Evolutionary conservation across 2,329 filamentous ascomycete species (phyloP).

Genomic region (Hypoxylon sp.): DNA sequence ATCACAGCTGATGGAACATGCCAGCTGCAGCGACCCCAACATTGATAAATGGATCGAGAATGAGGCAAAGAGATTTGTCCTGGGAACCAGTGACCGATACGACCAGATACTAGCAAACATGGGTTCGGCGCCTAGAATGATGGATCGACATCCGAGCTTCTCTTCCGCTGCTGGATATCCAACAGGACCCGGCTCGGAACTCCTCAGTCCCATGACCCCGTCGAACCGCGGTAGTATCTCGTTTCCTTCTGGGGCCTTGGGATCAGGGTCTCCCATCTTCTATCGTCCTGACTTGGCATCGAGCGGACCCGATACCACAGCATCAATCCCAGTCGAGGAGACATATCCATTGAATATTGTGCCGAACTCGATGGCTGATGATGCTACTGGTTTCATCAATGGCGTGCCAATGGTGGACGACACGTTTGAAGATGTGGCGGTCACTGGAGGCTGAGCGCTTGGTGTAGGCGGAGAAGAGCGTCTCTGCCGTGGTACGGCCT

Average conservation of each 20-base stretch:
- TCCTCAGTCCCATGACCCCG: conserved; percentile 30
- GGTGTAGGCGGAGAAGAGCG: neutral
- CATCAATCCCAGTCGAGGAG: conserved; percentile 13
- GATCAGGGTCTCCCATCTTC: conserved; percentile 38
- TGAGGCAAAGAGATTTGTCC: conserved; percentile 63
- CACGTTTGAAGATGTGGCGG: conserved; percentile 12
- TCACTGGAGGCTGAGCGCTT: conserved; percentile 4
- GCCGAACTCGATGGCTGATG: conserved; percentile 20
- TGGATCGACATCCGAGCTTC: conserved; percentile 32
- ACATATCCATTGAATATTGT: conserved; percentile 28
- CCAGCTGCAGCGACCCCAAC: conserved; percentile 63
- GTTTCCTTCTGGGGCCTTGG: conserved; percentile 20
- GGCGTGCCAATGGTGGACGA: conserved; percentile 37
- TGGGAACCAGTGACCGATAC: conserved; percentile 50
- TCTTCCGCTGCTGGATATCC: conserved; percentile 39
- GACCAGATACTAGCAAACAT: conserved; percentile 46
- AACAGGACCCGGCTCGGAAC: conserved; percentile 19
- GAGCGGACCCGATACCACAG: conserved; percentile 12
- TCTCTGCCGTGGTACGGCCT: neutral
- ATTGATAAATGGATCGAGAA: conserved; percentile 66
- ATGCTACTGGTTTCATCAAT: conserved; percentile 42
- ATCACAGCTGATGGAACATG: conserved; percentile 64
- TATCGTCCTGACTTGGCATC: conserved; percentile 30
- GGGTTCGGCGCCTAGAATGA: conserved; percentile 21
- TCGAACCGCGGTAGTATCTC: conserved; percentile 34